phyloP scores from a whole-genome alignment of 108 stramenopile species.

The Hondaea fermentalgiana region DNA sequence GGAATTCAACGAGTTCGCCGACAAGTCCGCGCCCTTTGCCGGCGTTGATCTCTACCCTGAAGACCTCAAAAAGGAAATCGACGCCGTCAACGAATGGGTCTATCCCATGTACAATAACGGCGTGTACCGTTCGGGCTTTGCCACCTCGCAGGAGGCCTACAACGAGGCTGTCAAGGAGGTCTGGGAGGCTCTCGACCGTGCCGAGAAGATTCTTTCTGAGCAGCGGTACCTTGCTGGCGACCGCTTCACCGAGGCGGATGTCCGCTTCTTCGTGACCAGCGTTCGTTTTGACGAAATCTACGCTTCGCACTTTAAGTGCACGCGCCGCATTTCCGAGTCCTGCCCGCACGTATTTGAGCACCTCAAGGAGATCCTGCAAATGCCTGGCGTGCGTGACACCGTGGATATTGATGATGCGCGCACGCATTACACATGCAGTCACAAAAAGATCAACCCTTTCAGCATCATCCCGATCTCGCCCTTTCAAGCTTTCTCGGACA shows the following conservation, averaged over 20 bases:
- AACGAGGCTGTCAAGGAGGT: conserved; percentile 74
- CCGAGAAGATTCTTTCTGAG: conserved; percentile 62
- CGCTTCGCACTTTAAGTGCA: conserved; percentile 83
- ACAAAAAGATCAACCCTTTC: conserved; percentile 40
- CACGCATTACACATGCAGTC: conserved; percentile 75
- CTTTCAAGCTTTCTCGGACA: background rate
- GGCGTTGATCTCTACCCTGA: conserved; percentile 78
- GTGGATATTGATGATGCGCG: conserved; percentile 90
- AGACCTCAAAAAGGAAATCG: conserved; percentile 59
- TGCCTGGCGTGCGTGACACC: conserved; percentile 68
- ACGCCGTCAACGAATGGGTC: conserved; percentile 75
- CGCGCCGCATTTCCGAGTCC: conserved; percentile 60
- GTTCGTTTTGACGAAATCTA: conserved; percentile 88
- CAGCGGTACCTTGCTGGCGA: conserved; percentile 71
- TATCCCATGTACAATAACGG: conserved; percentile 87
- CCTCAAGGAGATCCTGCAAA: conserved; percentile 86
- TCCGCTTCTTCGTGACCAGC: conserved; percentile 84
- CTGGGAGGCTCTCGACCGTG: conserved; percentile 70
- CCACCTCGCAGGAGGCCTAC: conserved; percentile 79
- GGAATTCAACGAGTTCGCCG: conserved; percentile 70
- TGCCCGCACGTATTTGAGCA: conserved; percentile 79
- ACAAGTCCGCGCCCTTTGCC: conserved; percentile 31
- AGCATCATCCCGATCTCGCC: conserved; percentile 45
- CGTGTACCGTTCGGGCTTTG: conserved; percentile 93
- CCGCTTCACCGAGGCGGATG: conserved; percentile 80